These are phyloP conservation scores for Raffaelea deltoideospora DNA, from an alignment of 2,329 filamentous ascomycete genomes.

Conservation along the genomic window DNA sequence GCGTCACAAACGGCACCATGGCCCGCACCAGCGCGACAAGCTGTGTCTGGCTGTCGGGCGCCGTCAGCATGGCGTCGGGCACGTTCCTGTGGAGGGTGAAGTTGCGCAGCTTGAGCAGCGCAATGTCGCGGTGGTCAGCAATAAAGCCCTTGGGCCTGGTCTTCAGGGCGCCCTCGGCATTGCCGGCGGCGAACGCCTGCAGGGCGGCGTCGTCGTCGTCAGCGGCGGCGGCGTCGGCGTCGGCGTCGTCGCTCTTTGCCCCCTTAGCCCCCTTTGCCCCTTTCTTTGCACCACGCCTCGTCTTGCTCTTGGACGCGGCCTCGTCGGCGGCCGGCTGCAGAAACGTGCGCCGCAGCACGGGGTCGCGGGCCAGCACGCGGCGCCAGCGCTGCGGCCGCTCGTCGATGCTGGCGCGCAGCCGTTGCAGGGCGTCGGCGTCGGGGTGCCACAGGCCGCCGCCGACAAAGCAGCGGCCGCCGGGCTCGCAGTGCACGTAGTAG, in stretches of 20 bases:
- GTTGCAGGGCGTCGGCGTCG: slow-evolving; percentile 47
- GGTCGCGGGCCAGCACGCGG: slow-evolving; percentile 37
- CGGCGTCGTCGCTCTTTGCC: too few relatives aligned
- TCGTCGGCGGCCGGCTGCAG: slow-evolving; percentile 29
- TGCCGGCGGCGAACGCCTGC: slow-evolving; percentile 54
- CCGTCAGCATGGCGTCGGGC: slow-evolving; percentile 47
- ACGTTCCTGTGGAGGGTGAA: slow-evolving; percentile 60
- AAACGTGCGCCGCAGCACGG: not conserved
- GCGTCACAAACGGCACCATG: slow-evolving; percentile 65
- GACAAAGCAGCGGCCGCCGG: slow-evolving; percentile 48
- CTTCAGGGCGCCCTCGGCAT: slow-evolving; percentile 64
- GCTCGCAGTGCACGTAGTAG: slow-evolving; percentile 78
- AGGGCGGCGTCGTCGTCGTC: slow-evolving; percentile 42
- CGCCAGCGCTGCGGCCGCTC: slow-evolving; percentile 56
- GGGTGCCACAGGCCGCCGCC: slow-evolving; percentile 76
- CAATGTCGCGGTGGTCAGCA: slow-evolving; percentile 62
- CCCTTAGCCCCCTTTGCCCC: too few relatives aligned
- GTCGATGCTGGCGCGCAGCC: slow-evolving; percentile 62
- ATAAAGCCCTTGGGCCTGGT: slow-evolving; percentile 73
- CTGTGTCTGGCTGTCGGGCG: slow-evolving; percentile 45
- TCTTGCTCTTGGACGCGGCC: too few relatives aligned
- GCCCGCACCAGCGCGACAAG: slow-evolving; percentile 49
- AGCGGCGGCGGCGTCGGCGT: slow-evolving; percentile 34
- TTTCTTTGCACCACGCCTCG: too few relatives aligned
- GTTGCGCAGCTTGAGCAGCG: slow-evolving; percentile 63